Conservation (phyloP, 352 stramenopile species). For the Phytopythium oedochilum region DNA sequence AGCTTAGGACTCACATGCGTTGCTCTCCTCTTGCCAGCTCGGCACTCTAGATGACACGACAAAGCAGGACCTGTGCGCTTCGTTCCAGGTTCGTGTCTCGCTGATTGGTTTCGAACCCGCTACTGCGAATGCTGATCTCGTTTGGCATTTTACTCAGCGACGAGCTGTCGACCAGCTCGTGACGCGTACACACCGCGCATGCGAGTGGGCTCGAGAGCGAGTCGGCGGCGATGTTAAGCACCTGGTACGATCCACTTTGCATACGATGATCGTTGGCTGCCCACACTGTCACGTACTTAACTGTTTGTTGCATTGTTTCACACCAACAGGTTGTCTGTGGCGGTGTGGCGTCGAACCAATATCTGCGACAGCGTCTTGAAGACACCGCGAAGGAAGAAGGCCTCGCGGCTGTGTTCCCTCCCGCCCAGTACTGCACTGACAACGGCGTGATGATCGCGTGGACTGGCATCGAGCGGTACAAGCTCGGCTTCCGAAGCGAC, state of each 20-base stretch:
- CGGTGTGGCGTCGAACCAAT: constrained; percentile 96
- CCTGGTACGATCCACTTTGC: constrained; percentile 47
- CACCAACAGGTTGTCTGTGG: constrained; percentile 92
- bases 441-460: constrained; percentile 97
- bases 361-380: constrained; percentile 87
- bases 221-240: constrained; percentile 47
- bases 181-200: constrained; percentile 84
- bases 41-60: constrained; percentile 35
- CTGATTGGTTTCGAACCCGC: no score
- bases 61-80: constrained; percentile 91
- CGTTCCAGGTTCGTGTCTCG: constrained; percentile 74
- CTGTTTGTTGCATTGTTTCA: no score
- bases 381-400: constrained; percentile 41
- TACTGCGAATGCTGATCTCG: no score
- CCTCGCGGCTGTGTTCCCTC: constrained; percentile 44
- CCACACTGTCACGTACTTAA: no score
- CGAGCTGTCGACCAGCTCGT: constrained; percentile 53
- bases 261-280: no score
- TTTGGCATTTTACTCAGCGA: constrained; percentile 13
- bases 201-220: constrained; percentile 69
- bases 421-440: constrained; percentile 95
- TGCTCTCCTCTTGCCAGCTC: constrained; percentile 24
- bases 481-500: constrained; percentile 51
- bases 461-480: constrained; percentile 82
- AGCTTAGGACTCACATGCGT: constrained; percentile 7